Conservation (phyloP, 2,329 filamentous ascomycete genomes). For the Dothistroma septosporum region DNA sequence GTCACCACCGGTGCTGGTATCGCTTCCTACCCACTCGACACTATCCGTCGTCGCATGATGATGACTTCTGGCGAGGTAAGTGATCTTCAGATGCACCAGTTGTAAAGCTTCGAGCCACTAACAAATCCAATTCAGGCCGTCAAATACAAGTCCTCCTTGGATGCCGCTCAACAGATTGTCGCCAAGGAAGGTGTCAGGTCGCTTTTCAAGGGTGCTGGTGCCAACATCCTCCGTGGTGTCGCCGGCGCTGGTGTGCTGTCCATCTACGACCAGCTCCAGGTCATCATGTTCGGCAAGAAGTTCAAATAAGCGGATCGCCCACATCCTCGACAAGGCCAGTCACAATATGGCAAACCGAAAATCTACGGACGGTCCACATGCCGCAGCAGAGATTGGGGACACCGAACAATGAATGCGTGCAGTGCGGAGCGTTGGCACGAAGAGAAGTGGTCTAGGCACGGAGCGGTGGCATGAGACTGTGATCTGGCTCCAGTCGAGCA, state of each 20-base stretch:
- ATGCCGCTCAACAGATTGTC: slow-evolving; percentile 93
- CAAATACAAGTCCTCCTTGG: slow-evolving; percentile 97
- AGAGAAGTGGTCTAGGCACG: slow-evolving; percentile 19
- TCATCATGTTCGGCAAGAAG: slow-evolving; percentile 99
- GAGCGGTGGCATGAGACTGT: slow-evolving; percentile 19
- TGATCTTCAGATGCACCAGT: slow-evolving; percentile 19
- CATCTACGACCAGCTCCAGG: slow-evolving; percentile 99
- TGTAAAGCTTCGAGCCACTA: not conserved
- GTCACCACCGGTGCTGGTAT: slow-evolving; percentile 99
- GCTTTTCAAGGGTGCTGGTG: slow-evolving; percentile 99
- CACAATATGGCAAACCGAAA: slow-evolving; percentile 13
- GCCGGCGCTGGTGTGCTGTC: slow-evolving; percentile 99
- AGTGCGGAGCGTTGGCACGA: slow-evolving; percentile 22
- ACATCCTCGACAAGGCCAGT: slow-evolving; percentile 10
- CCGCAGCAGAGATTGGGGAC: slow-evolving; percentile 31
- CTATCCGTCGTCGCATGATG: slow-evolving; percentile 99
- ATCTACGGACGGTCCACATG: slow-evolving; percentile 26
- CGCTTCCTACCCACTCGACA: slow-evolving; percentile 99
- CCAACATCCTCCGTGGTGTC: slow-evolving; percentile 99
- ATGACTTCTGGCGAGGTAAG: slow-evolving; percentile 80
- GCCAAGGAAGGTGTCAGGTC: slow-evolving; percentile 97
- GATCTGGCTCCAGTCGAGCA: slow-evolving; percentile 22
- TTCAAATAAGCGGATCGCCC: slow-evolving; percentile 61
- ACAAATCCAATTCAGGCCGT: slow-evolving; percentile 66
- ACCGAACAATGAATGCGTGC: slow-evolving; percentile 17